Percentiles rank a stretch among this genome's conserved stretches.
Evolutionary conservation across 306 rosid species (phyloP).

Genomic region (Sophora flavescens): DNA sequence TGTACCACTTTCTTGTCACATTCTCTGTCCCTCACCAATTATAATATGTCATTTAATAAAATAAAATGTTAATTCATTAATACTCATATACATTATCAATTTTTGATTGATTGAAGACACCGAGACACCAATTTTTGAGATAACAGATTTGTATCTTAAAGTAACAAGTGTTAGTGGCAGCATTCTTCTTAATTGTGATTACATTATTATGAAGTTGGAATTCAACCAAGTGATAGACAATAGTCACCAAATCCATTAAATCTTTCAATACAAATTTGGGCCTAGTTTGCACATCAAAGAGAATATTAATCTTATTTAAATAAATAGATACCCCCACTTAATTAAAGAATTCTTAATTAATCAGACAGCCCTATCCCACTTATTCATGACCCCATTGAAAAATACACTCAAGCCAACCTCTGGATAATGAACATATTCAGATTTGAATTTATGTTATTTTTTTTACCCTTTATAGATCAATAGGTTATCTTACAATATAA

Average conservation of each 20-base stretch:
- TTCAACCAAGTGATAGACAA: constrained; percentile 37
- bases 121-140: no score
- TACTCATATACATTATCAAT: no score
- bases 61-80: no score
- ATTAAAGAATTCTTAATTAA: constrained; percentile 16
- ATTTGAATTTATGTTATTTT: neutral
- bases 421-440: neutral
- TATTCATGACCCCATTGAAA: constrained; percentile 33
- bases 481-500: neutral
- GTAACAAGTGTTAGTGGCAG: constrained; percentile 2
- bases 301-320: neutral
- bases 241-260: constrained; percentile 41
- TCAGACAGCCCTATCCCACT: constrained; percentile 43
- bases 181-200: constrained; percentile 11
- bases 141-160: no score
- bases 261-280: constrained; percentile 26
- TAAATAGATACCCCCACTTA: constrained; percentile 42
- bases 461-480: neutral
- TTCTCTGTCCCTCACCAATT: no score
- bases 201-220: constrained; percentile 22
- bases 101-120: no score
- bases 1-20: no score
- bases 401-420: constrained; percentile 15
- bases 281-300: constrained; percentile 12
- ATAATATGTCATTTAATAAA: no score